A percentile compares a stretch with the other conserved stretches of the same genome.
Conservation (phyloP, 1,139 yeast genomes). For the Pichia sp. region DNA sequence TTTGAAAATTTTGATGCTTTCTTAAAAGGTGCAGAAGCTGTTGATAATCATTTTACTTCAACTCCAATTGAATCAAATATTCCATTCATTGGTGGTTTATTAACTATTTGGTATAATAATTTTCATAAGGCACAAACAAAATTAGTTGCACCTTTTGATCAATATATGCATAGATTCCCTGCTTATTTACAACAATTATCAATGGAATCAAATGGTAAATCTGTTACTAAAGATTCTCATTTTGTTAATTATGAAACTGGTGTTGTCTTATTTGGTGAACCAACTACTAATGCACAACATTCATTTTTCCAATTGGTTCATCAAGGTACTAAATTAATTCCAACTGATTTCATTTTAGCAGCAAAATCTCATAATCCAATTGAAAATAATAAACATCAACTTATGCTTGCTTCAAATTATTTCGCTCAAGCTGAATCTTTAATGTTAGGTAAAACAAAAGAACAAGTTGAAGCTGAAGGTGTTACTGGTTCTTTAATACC, state of each 20-base stretch:
- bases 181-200: conserved; percentile 97
- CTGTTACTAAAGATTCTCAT: conserved; percentile 85
- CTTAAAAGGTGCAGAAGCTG: conserved; percentile 95
- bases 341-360: conserved; percentile 93
- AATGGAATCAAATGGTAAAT: conserved; percentile 98
- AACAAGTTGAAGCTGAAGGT: conserved; percentile 83
- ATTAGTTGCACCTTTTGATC: conserved; percentile 96
- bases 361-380: conserved; percentile 98
- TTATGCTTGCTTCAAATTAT: conserved; percentile 96
- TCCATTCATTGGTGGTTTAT: conserved; percentile 86
- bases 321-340: conserved; percentile 97
- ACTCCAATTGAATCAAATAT: conserved; percentile 88
- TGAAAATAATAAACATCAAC: conserved; percentile 88
- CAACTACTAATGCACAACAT: conserved; percentile 98
- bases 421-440: conserved; percentile 98
- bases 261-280: conserved; percentile 93
- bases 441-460: conserved; percentile 90
- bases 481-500: conserved; percentile 80
- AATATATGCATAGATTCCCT: conserved; percentile 97
- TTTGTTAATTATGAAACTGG: conserved; percentile 95
- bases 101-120: conserved; percentile 97
- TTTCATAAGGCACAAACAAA: conserved; percentile 97
- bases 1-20: conserved; percentile 86
- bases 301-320: conserved; percentile 98
- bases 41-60: conserved; percentile 80